Conservation (phyloP, 1,284 basidiomycete genomes). For the Heliocybe sulcata region DNA sequence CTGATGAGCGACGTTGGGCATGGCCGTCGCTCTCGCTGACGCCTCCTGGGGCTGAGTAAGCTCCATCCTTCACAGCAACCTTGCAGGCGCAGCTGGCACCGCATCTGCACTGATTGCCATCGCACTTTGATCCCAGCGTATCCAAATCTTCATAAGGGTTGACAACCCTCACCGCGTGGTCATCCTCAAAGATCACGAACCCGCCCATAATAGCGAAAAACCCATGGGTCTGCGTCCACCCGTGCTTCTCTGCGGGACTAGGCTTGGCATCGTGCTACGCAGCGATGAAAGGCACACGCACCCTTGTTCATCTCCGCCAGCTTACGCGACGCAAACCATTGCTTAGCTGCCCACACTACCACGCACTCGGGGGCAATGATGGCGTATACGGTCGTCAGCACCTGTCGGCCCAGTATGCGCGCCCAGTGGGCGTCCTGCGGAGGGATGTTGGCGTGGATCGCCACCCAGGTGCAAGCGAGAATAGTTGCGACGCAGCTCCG, state of each 20-base stretch:
- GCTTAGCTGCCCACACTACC: conserved; percentile 16
- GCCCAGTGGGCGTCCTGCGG: background rate
- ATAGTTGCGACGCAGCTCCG: conserved; percentile 7
- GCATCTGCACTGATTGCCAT: too few species aligned
- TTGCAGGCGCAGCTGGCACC: too few species aligned
- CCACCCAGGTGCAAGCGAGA: conserved; percentile 25
- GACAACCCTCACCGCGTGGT: too few species aligned
- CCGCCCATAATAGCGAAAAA: conserved; percentile 22
- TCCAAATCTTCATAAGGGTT: too few species aligned
- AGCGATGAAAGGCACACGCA: background rate
- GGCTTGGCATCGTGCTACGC: too few species aligned
- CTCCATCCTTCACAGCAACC: too few species aligned
- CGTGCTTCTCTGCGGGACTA: too few species aligned
- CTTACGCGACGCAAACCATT: conserved; percentile 16
- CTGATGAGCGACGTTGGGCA: too few species aligned
- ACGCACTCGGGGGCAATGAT: conserved; percentile 15
- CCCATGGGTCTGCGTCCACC: conserved; percentile 17
- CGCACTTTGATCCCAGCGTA: too few species aligned
- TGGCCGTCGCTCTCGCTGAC: too few species aligned
- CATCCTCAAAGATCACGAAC: conserved; percentile 13
- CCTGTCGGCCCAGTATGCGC: conserved; percentile 2
- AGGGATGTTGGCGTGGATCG: conserved; percentile 27
- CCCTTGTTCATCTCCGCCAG: conserved; percentile 1
- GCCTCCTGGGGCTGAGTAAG: too few species aligned
- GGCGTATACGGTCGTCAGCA: conserved; percentile 14